Conservation (phyloP, 768 basidiomycete genomes). For the Rhizopogon vinicolor region DNA sequence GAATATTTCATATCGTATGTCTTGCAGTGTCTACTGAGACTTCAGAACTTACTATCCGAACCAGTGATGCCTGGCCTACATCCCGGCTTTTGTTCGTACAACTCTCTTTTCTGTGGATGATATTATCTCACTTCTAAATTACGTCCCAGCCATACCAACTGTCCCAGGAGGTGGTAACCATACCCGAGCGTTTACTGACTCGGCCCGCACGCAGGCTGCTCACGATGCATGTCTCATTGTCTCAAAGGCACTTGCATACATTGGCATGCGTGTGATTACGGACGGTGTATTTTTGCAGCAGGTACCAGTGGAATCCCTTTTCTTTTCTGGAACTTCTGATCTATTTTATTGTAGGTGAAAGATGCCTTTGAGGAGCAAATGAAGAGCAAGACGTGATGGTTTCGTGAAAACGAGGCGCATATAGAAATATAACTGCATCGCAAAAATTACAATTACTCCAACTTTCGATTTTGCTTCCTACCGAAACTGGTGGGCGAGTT, state of each 20-base stretch:
- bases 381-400: conserved; percentile 6
- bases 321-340: background rate
- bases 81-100: conserved; percentile 50
- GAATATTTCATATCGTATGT: conserved; percentile 67
- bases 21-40: background rate
- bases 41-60: conserved; percentile 2
- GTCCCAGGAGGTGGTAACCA: conserved; percentile 72
- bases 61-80: conserved; percentile 63
- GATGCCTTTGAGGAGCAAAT: conserved; percentile 46
- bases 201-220: conserved; percentile 55
- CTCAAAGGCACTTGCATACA: conserved; percentile 66
- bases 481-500: background rate
- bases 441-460: background rate
- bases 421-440: background rate
- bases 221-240: conserved; percentile 67
- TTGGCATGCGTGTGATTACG: conserved; percentile 63
- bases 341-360: conserved; percentile 33
- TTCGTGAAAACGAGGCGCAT: background rate
- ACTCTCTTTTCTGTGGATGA: background rate
- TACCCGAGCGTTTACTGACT: conserved; percentile 59
- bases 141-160: conserved; percentile 67
- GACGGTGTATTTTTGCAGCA: conserved; percentile 60
- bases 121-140: background rate
- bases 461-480: background rate
- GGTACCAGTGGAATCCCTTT: conserved; percentile 29